phyloP scores from a whole-genome alignment of 345 rosid genomes.

The Triadica sebifera region DNA sequence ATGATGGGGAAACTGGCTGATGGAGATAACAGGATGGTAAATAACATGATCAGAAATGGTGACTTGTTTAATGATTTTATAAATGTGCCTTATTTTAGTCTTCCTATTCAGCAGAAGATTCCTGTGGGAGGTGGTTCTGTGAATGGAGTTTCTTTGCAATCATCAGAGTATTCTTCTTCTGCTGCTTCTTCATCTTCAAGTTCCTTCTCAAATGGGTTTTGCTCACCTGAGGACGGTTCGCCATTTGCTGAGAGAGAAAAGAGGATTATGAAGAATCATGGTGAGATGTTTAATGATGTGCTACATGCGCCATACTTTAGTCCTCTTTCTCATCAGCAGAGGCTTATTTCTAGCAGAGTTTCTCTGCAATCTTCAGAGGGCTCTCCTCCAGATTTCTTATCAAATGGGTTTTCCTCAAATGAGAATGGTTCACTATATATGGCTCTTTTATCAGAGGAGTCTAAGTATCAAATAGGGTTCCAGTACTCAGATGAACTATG shows the following conservation, averaged over 20 bases:
- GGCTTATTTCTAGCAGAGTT: no score
- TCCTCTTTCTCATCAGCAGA: constrained; percentile 12
- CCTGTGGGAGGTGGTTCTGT: constrained; percentile 9
- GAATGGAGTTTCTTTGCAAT: constrained; percentile 26
- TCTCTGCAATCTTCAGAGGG: no score
- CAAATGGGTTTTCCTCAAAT: constrained; percentile 36
- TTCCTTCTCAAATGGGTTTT: constrained; percentile 43
- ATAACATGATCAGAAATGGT: constrained; percentile 26
- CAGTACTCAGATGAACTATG: constrained; percentile 27
- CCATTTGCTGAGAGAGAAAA: constrained; percentile 27
- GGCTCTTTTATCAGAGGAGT: constrained; percentile 18
- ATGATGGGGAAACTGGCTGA: constrained; percentile 16
- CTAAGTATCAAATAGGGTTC: constrained; percentile 16
- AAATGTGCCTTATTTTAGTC: constrained; percentile 26
- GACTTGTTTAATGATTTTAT: constrained; percentile 26
- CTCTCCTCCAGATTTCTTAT: constrained; percentile 17
- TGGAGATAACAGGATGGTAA: constrained; percentile 20
- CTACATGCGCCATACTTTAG: constrained; percentile 25
- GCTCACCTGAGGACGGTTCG: constrained; percentile 30
- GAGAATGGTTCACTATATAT: constrained; percentile 29
- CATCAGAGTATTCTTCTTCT: constrained; percentile 26
- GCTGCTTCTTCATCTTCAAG: constrained; percentile 24
- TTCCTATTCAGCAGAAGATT: constrained; percentile 15
- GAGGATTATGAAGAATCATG: constrained; percentile 26
- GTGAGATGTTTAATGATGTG: constrained; percentile 27